Base-by-base conservation (phyloP, 2,329 filamentous ascomycete genomes). In the Colletotrichum abscissum region DNA sequence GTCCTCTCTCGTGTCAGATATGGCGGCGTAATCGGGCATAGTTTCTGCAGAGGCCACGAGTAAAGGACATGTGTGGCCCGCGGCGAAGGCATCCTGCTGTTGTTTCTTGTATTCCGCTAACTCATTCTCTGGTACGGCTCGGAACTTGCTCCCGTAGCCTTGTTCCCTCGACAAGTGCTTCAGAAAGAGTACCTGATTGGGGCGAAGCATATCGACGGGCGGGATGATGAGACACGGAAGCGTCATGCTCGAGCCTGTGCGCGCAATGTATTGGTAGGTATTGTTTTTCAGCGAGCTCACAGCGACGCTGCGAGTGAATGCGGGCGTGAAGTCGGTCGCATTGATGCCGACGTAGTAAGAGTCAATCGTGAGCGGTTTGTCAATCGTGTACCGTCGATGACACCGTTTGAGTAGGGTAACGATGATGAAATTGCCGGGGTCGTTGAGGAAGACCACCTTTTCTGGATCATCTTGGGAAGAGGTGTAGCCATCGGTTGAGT, bases 161-260 rank as follows among this genome's bases (percentile, higher is more conserved):
- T 46, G 5, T 7, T 16, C 19, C 5, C 6, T 46, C 3, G 42
- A 46, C 16, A 46, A 7, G 42, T 46, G 14, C 30, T 68, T 62
- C 1, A 62, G 30, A 19, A 55, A 62, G 57, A 49, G 9, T 5
- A 68, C 33, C 28, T 68, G 65, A 1, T 33, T 4, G 1, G 65
- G 56, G 6, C 57, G 57, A 14, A 68, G 57, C 65, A 62, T 68
- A 11, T 68, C 65, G 42, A 58, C 49, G 7, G 65, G 65, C 3
- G 56, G 56, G 16, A 67, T 11, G 8, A 38, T 9, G 46, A 67
- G 16, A 19, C 16, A 6, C 0, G n/a, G 42, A 14, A 4, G 0
- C 24, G 26, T 7, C 5, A 24, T 26, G 28, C 33, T 22, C 0
- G 19, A 7, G 33, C 33, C 52, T 0, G 22, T 11, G 14, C 12